Evolutionary conservation across 352 stramenopile species (phyloP).

Genomic region (Pythium dissimile): DNA sequence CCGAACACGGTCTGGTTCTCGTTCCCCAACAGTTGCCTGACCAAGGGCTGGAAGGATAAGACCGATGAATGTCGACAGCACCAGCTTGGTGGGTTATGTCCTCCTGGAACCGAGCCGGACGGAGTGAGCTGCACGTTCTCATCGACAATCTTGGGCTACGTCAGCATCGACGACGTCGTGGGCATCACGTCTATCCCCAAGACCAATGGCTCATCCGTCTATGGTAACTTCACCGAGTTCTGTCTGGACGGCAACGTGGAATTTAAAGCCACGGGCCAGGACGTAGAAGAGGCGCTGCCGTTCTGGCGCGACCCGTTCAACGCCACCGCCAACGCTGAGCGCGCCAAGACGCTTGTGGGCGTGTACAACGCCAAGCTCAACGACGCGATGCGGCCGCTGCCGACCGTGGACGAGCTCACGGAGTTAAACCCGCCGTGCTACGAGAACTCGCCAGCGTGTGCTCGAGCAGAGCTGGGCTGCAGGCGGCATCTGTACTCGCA

Average conservation of each 20-base stretch:
- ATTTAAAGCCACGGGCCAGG: slow-evolving; percentile 32
- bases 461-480: slow-evolving; percentile 40
- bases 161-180: slow-evolving; percentile 54
- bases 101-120: slow-evolving; percentile 34
- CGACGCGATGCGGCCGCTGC: slow-evolving; percentile 29
- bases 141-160: slow-evolving; percentile 56
- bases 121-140: slow-evolving; percentile 55
- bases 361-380: slow-evolving; percentile 47
- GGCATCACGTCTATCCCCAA: slow-evolving; percentile 46
- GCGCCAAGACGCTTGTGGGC: slow-evolving; percentile 39
- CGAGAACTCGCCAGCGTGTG: slow-evolving; percentile 54
- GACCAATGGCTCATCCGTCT: slow-evolving; percentile 5
- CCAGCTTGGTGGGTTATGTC: slow-evolving; percentile 34
- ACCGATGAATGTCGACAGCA: slow-evolving; percentile 30
- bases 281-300: slow-evolving; percentile 34
- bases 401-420: slow-evolving; percentile 34
- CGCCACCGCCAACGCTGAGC: slow-evolving; percentile 37
- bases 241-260: slow-evolving; percentile 41
- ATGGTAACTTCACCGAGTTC: slow-evolving; percentile 40
- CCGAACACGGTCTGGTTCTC: slow-evolving; percentile 66
- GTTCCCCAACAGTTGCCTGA: slow-evolving; percentile 49
- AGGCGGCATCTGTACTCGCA: slow-evolving; percentile 56
- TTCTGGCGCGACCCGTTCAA: slow-evolving; percentile 58
- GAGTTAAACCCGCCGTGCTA: slow-evolving; percentile 64
- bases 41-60: slow-evolving; percentile 45